These are phyloP conservation scores for Phytopythium litorale DNA, from an alignment of 352 stramenopile species.

Conservation along the genomic window DNA sequence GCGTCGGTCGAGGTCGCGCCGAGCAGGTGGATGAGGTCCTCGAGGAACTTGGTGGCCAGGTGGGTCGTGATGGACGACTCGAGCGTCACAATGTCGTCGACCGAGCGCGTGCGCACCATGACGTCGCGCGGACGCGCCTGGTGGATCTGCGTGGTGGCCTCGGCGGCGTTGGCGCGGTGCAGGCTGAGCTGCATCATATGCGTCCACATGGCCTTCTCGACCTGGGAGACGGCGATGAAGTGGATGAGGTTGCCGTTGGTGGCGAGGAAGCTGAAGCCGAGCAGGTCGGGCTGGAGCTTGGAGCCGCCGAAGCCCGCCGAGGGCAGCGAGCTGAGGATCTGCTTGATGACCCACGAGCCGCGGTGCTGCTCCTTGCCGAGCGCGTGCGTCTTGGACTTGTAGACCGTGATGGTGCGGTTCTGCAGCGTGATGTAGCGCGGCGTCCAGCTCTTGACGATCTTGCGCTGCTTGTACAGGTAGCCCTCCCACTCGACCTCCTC, in stretches of 20 bases:
- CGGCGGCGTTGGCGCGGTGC: conserved; percentile 37
- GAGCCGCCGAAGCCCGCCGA: conserved; percentile 76
- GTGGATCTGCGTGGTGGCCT: conserved; percentile 34
- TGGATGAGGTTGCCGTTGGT: conserved; percentile 84
- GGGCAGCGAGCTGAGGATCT: conserved; percentile 74
- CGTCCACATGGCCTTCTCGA: conserved; percentile 85
- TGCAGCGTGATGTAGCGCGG: conserved; percentile 84
- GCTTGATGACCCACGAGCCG: conserved; percentile 77
- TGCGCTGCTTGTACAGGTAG: conserved; percentile 88
- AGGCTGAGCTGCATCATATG: conserved; percentile 75
- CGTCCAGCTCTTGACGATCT: conserved; percentile 89
- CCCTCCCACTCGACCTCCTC: conserved; percentile 87
- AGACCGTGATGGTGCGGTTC: conserved; percentile 76
- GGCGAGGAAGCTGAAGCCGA: conserved; percentile 82
- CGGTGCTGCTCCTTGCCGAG: conserved; percentile 76
- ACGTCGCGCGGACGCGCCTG: conserved; percentile 28
- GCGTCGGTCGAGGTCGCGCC: conserved; percentile 29
- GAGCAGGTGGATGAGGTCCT: conserved; percentile 56
- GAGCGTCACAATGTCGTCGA: conserved; percentile 42
- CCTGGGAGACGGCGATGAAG: conserved; percentile 66
- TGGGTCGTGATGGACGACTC: conserved; percentile 68
- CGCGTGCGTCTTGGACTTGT: conserved; percentile 86
- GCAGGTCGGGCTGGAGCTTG: conserved; percentile 68
- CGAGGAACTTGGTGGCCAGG: conserved; percentile 68
- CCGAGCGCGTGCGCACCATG: conserved; percentile 25